Evolutionary conservation across 305 asterid genomes (phyloP).

Genomic region (Fraxinus angustifolia): DNA sequence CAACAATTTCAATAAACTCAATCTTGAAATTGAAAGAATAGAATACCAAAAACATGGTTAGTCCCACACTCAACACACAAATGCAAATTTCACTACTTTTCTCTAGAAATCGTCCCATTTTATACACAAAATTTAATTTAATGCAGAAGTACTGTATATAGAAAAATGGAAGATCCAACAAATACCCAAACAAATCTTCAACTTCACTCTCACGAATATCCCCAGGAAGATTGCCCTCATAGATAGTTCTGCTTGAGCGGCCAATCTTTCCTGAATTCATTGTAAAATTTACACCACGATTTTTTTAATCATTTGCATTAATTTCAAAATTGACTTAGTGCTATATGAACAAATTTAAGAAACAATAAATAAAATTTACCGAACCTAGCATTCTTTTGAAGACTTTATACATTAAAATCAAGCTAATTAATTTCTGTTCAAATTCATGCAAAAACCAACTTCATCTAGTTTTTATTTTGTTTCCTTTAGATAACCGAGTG

Average conservation of each 20-base stretch:
- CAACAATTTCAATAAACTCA: not conserved
- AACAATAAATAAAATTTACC: not conserved
- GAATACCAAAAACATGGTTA: not conserved
- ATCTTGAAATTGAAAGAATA: not conserved
- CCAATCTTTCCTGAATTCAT: slow-evolving; percentile 51
- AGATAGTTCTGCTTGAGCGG: slow-evolving; percentile 63
- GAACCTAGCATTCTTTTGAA: not conserved
- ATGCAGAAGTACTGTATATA: not conserved
- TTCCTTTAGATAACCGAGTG: not conserved
- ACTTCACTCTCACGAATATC: slow-evolving; percentile 78
- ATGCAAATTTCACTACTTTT: not conserved
- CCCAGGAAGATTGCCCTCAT: slow-evolving; percentile 85
- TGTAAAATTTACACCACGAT: not conserved
- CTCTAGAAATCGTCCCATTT: not conserved
- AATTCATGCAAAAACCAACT: not conserved
- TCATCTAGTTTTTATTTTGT: not conserved
- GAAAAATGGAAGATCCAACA: not conserved
- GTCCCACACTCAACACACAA: not conserved
- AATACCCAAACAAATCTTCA: slow-evolving; percentile 43
- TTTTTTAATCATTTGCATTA: not conserved
- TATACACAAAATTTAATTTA: not conserved
- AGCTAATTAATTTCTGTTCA: not conserved
- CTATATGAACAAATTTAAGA: not conserved
- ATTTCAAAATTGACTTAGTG: not conserved
- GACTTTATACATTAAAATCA: not conserved